Evolutionary conservation across 345 rosid genomes (phyloP).

Genomic region (Dimocarpus longan): DNA sequence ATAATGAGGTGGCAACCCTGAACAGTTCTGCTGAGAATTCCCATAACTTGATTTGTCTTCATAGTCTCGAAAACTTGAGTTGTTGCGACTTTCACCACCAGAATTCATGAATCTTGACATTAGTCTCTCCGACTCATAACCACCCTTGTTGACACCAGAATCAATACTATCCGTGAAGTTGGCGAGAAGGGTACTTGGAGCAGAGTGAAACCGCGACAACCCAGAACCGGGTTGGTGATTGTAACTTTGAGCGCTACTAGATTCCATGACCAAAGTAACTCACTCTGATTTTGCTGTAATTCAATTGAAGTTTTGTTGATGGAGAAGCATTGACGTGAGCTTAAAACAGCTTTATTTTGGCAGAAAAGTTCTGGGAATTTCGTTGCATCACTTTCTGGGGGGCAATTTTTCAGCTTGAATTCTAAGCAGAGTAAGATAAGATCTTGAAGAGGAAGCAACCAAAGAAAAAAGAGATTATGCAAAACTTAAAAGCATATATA

Average conservation of each 20-base stretch:
- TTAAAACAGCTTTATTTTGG: conserved; percentile 12
- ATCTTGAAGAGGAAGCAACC: conserved; percentile 75
- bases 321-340: conserved; percentile 28
- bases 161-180: conserved; percentile 36
- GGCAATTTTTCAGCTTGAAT: conserved; percentile 50
- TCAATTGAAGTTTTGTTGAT: conserved; percentile 26
- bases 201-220: conserved; percentile 80
- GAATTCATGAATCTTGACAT: conserved; percentile 47
- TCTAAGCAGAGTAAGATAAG: conserved; percentile 72
- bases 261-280: conserved; percentile 50
- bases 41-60: conserved; percentile 38
- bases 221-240: conserved; percentile 58
- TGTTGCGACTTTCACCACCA: conserved; percentile 31
- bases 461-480: conserved; percentile 20
- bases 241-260: conserved; percentile 42
- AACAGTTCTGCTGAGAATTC: conserved; percentile 44
- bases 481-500: conserved; percentile 13
- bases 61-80: conserved; percentile 25
- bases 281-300: conserved; percentile 1
- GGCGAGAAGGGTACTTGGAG: conserved; percentile 64
- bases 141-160: conserved; percentile 30
- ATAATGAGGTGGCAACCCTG: conserved; percentile 80
- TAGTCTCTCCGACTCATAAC: conserved; percentile 43
- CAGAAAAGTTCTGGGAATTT: conserved; percentile 37
- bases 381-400: conserved; percentile 41